These are phyloP conservation scores for Taiozyma sp. DNA, from an alignment of 1,139 yeast species.

Conservation along the genomic window DNA sequence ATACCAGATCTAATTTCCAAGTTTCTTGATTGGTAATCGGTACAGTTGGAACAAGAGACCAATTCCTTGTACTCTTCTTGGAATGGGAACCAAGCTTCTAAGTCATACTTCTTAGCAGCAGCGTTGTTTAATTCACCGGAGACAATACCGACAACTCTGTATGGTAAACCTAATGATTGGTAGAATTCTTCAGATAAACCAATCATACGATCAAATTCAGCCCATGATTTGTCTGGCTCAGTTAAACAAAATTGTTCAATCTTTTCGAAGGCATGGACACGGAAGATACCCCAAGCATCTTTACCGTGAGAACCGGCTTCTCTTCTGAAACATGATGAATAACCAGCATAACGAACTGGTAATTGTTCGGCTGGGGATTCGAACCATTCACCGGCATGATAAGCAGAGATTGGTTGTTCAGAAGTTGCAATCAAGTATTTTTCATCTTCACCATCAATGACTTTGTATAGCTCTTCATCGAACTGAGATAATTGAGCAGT, in stretches of 20 bases:
- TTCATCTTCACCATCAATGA: conserved; percentile 94
- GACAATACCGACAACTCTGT: conserved; percentile 96
- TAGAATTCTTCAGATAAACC: conserved; percentile 88
- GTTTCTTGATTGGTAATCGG: conserved; percentile 98
- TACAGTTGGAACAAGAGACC: conserved; percentile 98
- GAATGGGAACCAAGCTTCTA: conserved; percentile 99
- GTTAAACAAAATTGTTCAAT: conserved; percentile 94
- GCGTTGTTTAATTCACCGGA: conserved; percentile 99
- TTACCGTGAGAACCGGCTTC: conserved; percentile 99
- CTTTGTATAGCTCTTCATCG: conserved; percentile 97
- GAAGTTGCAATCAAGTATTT: conserved; percentile 97
- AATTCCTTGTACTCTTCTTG: conserved; percentile 98
- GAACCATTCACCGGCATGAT: conserved; percentile 98
- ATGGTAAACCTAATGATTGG: conserved; percentile 87
- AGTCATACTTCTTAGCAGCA: conserved; percentile 97
- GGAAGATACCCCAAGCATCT: conserved; percentile 99
- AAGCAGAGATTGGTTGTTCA: conserved; percentile 98
- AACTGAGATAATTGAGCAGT: conserved; percentile 98
- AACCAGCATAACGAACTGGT: conserved; percentile 96
- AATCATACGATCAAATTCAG: conserved; percentile 94
- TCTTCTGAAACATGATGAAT: conserved; percentile 97
- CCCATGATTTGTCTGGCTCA: conserved; percentile 98
- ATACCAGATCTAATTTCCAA: conserved; percentile 98
- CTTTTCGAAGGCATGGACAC: conserved; percentile 98
- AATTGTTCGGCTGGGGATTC: conserved; percentile 96